These are phyloP conservation scores for Thermothielavioides terrestris DNA, from an alignment of 495 filamentous ascomycete genomes.

Conservation along the genomic window DNA sequence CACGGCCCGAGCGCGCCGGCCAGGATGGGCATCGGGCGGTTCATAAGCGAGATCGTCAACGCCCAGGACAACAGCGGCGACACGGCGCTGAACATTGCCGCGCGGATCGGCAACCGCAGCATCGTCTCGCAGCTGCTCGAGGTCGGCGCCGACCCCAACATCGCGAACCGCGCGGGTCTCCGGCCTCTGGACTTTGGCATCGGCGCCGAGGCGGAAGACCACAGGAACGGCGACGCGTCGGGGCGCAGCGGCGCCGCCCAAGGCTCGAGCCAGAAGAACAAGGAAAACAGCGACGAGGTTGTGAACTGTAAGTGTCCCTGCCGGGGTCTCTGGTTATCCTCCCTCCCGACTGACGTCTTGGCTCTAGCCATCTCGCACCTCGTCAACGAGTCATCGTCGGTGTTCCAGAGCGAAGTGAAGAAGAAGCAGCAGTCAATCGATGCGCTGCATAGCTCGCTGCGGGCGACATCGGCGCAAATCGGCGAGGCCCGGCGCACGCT, in stretches of 20 bases:
- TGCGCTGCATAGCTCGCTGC: conserved; percentile 63
- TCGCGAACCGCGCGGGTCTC: conserved; percentile 80
- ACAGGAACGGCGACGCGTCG: conserved; percentile 36
- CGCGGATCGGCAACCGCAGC: conserved; percentile 77
- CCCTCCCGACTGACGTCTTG: conserved; percentile 19
- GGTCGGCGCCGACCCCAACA: conserved; percentile 80
- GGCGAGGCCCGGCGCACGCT: conserved; percentile 64
- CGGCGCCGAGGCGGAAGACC: conserved; percentile 45
- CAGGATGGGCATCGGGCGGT: conserved; percentile 74
- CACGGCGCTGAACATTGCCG: conserved; percentile 88
- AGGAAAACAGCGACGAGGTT: conserved; percentile 59
- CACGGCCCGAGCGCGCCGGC: conserved; percentile 35
- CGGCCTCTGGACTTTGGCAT: conserved; percentile 88
- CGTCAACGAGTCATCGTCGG: conserved; percentile 60
- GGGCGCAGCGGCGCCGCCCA: conserved; percentile 22
- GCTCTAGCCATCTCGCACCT: conserved; percentile 64
- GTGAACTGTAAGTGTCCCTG: conserved; percentile 51
- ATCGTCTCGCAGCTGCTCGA: conserved; percentile 91
- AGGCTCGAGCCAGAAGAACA: conserved; percentile 39
- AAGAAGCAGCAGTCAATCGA: conserved; percentile 78
- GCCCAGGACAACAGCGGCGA: conserved; percentile 85
- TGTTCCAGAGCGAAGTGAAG: conserved; percentile 66
- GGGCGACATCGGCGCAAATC: conserved; percentile 67
- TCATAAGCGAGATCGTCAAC: conserved; percentile 95
- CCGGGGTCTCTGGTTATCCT: not conserved